Evolutionary conservation across 2,329 filamentous ascomycete species (phyloP).

Genomic region (Sarocladium strictum): DNA sequence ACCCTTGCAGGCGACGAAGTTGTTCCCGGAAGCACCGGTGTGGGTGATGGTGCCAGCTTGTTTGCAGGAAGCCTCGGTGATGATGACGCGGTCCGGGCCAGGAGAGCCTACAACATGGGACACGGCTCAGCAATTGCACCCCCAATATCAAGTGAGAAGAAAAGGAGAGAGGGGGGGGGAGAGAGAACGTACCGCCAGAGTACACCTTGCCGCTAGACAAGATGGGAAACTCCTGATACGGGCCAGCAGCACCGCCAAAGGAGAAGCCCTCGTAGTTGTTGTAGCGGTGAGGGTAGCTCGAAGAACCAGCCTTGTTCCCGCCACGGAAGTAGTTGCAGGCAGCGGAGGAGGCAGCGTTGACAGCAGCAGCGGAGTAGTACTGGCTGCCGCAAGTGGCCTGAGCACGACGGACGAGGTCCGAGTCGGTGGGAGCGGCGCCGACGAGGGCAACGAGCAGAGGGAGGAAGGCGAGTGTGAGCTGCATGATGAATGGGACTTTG

Average conservation of each 20-base stretch:
- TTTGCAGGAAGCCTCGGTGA: slow-evolving; percentile 46
- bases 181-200: slow-evolving; percentile 25
- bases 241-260: slow-evolving; percentile 24
- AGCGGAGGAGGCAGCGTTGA: slow-evolving; percentile 21
- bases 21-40: slow-evolving; percentile 61
- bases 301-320: slow-evolving; percentile 21
- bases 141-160: background rate
- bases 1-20: slow-evolving; percentile 57
- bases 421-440: slow-evolving; percentile 20
- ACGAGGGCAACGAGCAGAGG: slow-evolving; percentile 22
- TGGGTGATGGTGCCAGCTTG: slow-evolving; percentile 64
- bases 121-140: no score
- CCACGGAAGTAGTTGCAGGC: slow-evolving; percentile 13
- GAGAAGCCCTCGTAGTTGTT: slow-evolving; percentile 32
- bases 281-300: slow-evolving; percentile 31
- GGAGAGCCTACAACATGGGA: no score
- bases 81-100: slow-evolving; percentile 61
- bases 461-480: slow-evolving; percentile 20
- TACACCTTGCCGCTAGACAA: slow-evolving; percentile 24
- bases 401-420: slow-evolving; percentile 16
- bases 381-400: slow-evolving; percentile 24
- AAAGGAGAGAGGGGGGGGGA: background rate
- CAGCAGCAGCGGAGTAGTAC: slow-evolving; percentile 21
- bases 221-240: slow-evolving; percentile 35
- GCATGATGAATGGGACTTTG: slow-evolving; percentile 19